phyloP scores from a whole-genome alignment of 495 filamentous ascomycete genomes.

The Hypoxylon rickii region DNA sequence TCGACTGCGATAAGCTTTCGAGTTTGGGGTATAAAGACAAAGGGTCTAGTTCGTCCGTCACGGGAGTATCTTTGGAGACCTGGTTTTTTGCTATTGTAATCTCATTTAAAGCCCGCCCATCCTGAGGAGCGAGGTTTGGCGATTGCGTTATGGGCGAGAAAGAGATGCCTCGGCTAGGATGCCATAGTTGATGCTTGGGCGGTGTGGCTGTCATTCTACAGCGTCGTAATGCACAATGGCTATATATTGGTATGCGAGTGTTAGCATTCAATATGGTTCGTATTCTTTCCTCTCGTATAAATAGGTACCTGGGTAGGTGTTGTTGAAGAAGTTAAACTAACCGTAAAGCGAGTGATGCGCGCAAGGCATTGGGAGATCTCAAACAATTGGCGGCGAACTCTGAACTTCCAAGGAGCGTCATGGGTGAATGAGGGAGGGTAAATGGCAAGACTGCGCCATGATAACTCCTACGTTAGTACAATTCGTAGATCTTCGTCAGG shows the following conservation, averaged over 20 bases:
- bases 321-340: slow-evolving; percentile 9
- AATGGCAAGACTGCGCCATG: slow-evolving; percentile 34
- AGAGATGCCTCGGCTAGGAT: slow-evolving; percentile 45
- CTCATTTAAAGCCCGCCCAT: slow-evolving; percentile 2
- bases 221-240: slow-evolving; percentile 9
- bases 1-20: slow-evolving; percentile 1
- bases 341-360: slow-evolving; percentile 21
- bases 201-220: slow-evolving; percentile 37
- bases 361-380: slow-evolving; percentile 26
- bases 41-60: background rate
- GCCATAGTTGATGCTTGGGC: slow-evolving; percentile 42
- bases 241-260: too few species aligned
- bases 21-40: slow-evolving; percentile 5
- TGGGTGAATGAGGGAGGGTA: slow-evolving; percentile 14
- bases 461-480: slow-evolving; percentile 9
- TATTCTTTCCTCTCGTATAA: background rate
- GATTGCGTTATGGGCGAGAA: slow-evolving; percentile 35
- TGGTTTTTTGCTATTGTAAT: background rate
- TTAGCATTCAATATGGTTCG: background rate
- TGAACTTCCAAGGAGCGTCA: slow-evolving; percentile 28
- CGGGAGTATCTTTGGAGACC: background rate
- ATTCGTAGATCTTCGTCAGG: slow-evolving; percentile 14
- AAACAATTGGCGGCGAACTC: slow-evolving; percentile 31
- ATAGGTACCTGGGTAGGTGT: background rate
- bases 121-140: slow-evolving; percentile 15